Evolutionary conservation across 2,329 filamentous ascomycete genomes (phyloP).

Genomic region (Colletotrichum tropicicola): DNA sequence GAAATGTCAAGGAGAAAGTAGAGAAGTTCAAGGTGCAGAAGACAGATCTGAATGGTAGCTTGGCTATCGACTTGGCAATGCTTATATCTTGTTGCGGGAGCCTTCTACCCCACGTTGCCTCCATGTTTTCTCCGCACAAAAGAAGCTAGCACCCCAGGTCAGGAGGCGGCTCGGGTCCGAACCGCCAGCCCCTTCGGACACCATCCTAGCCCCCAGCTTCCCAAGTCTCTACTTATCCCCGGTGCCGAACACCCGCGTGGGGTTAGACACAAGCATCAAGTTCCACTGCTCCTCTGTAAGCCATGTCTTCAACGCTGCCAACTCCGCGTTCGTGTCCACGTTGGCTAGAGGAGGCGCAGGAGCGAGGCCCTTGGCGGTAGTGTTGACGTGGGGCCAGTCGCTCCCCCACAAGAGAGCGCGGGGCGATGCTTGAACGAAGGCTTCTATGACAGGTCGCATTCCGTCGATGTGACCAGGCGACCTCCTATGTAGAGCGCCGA

Average conservation of each 20-base stretch:
- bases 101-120: neutral
- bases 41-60: neutral
- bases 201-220: neutral
- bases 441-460: neutral
- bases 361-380: neutral
- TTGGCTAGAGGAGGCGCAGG: neutral
- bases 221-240: neutral
- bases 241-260: neutral
- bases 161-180: neutral
- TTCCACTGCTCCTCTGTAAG: constrained; percentile 1
- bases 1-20: neutral
- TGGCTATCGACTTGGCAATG: neutral
- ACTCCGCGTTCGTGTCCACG: neutral
- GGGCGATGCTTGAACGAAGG: neutral
- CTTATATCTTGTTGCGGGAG: neutral
- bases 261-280: neutral
- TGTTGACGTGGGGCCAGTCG: neutral
- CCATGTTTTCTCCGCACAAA: neutral
- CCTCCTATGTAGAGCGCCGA: constrained; percentile 3
- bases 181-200: neutral
- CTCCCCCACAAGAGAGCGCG: neutral
- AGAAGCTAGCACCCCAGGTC: neutral
- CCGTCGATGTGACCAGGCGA: neutral
- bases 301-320: neutral
- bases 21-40: neutral